These are phyloP conservation scores for Neurospora sp. DNA, from an alignment of 495 filamentous ascomycete genomes.

Conservation along the genomic window DNA sequence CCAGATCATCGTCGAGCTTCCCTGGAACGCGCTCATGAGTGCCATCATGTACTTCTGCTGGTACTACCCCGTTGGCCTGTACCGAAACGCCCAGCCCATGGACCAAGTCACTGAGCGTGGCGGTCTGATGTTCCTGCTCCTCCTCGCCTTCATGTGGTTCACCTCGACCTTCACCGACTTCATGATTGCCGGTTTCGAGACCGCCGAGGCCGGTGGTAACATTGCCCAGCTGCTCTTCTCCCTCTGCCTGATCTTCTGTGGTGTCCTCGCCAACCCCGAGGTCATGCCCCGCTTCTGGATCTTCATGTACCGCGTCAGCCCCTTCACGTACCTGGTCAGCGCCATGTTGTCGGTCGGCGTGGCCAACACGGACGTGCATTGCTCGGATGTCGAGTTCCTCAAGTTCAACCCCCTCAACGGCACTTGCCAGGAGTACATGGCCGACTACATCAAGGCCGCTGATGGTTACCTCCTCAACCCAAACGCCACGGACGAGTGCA, in stretches of 20 bases:
- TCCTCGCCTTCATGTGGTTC: slow-evolving; percentile 58
- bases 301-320: slow-evolving; percentile 73
- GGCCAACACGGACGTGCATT: slow-evolving; percentile 47
- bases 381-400: slow-evolving; percentile 51
- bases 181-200: slow-evolving; percentile 58
- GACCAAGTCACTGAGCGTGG: slow-evolving; percentile 48
- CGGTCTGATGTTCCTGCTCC: slow-evolving; percentile 55
- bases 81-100: slow-evolving; percentile 54
- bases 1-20: slow-evolving; percentile 65
- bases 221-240: slow-evolving; percentile 58
- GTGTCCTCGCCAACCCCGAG: slow-evolving; percentile 57
- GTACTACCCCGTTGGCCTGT: slow-evolving; percentile 77
- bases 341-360: slow-evolving; percentile 54
- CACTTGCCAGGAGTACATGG: slow-evolving; percentile 49
- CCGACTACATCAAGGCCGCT: slow-evolving; percentile 28
- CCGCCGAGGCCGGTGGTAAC: slow-evolving; percentile 55
- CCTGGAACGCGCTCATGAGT: slow-evolving; percentile 64
- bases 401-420: slow-evolving; percentile 42
- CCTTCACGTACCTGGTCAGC: slow-evolving; percentile 61
- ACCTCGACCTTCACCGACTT: slow-evolving; percentile 60
- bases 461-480: slow-evolving; percentile 48
- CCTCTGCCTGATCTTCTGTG: slow-evolving; percentile 61
- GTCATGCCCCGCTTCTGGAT: slow-evolving; percentile 68
- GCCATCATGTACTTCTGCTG: slow-evolving; percentile 61
- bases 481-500: slow-evolving; percentile 43